Conservation (phyloP, 352 stramenopile species). For the Phytopythium aichiense region DNA sequence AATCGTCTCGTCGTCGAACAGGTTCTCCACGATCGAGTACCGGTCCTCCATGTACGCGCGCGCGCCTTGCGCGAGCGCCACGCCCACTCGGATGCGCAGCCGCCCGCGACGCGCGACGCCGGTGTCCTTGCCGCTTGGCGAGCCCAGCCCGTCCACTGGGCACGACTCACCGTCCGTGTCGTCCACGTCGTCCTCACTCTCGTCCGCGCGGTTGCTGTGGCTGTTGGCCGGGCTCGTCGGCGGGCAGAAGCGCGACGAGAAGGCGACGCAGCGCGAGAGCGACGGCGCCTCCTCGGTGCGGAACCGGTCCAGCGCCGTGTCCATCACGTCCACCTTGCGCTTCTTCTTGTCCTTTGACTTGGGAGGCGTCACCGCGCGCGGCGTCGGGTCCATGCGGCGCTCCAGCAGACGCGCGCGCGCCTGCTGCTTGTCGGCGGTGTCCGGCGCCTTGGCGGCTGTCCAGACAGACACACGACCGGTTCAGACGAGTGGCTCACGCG, state of each 20-base stretch:
- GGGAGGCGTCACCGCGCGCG: constrained; percentile 37
- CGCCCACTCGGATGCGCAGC: constrained; percentile 46
- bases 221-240: constrained; percentile 10
- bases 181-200: constrained; percentile 10
- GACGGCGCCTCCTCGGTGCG: constrained; percentile 25
- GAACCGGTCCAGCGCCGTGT: constrained; percentile 57
- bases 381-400: constrained; percentile 13
- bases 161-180: constrained; percentile 9
- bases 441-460: not conserved
- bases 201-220: constrained; percentile 10
- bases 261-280: constrained; percentile 35
- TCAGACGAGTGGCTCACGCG: not conserved
- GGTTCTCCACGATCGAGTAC: constrained; percentile 53
- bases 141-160: not conserved
- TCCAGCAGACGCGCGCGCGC: constrained; percentile 16
- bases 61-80: constrained; percentile 54
- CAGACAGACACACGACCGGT: constrained; percentile 1
- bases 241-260: constrained; percentile 37
- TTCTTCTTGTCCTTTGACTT: constrained; percentile 54
- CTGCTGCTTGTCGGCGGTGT: constrained; percentile 16
- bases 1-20: constrained; percentile 35
- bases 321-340: constrained; percentile 56
- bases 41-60: constrained; percentile 81
- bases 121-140: not conserved
- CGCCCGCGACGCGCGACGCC: constrained; percentile 4